Evolutionary conservation across 164 flowering plant genomes (phyloP), one percentile per base, ranked within the genome.

Genomic region (Amborella trichopoda): DNA sequence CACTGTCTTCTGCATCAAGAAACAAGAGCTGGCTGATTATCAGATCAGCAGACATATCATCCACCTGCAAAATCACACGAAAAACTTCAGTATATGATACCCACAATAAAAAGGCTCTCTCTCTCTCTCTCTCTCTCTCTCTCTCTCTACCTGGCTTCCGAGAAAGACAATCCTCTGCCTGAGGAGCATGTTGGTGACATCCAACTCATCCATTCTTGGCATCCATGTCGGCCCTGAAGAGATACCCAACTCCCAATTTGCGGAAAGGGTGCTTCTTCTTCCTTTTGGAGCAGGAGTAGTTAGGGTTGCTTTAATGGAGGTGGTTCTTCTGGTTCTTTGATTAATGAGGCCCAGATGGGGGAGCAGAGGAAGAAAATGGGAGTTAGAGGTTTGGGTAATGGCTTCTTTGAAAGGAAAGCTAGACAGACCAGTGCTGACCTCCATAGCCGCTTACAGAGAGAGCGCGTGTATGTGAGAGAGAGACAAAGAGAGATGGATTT

Each of bases 81-180:
- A 28, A n/a, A n/a, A n/a, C n/a, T n/a, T 33, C 40, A 14, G 23
- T 17, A 32, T 32, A 26, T 1, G n/a, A 11, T 6, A 22, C 16
- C 11, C 39, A 20, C 20, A 41, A 42, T 28, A 22, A 14, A 16
- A 40, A 21, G 12, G 25, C 26, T 9, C 16, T 10, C 12, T 18
- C 18, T 13, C 24, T 22, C 41, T 26, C 11, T 17, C 40, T 18
- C 14, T 23, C 5, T 30, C 30, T 20, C 3, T 16, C 17, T n/a
- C 25, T 13, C 51, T 16, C 47, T 25, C 45, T 26, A 86, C 98
- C 93, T 75, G 81, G 47, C 83, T 64, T 16, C 95, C 94, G 64
- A 90, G 55, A 59, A 86, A 90, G 61, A 90, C 48, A 50, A 90
- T 86, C 55, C 98, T 55, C 60, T 90, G 98, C 26, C 89, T 87